A percentile compares a stretch with the other conserved stretches of the same genome.
Evolutionary conservation across 805 yeast genomes (phyloP).

Genomic region (Hanseniaspora lindneri): DNA sequence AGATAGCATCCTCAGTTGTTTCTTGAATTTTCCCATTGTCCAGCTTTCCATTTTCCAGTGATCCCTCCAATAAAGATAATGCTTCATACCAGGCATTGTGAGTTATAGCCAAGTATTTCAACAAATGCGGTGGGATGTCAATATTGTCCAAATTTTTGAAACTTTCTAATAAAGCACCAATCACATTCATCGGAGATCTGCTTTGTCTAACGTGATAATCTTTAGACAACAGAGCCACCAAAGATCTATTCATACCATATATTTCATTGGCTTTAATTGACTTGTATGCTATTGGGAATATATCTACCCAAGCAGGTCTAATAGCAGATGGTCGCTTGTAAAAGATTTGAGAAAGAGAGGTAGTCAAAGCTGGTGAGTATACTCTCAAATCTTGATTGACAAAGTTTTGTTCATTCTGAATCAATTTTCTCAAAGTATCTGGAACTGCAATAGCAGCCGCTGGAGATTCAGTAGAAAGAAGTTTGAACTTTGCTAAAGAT

Average conservation of each 20-base stretch:
- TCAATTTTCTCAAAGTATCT: slow-evolving; percentile 25
- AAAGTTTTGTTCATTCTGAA: slow-evolving; percentile 30
- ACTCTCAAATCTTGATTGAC: slow-evolving; percentile 26
- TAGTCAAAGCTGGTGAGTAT: slow-evolving; percentile 50
- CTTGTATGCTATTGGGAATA: slow-evolving; percentile 70
- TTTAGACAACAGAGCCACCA: slow-evolving; percentile 68
- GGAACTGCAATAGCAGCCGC: slow-evolving; percentile 19
- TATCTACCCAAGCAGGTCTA: slow-evolving; percentile 67
- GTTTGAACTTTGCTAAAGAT: slow-evolving; percentile 35
- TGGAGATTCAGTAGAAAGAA: slow-evolving; percentile 15
- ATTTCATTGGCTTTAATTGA: slow-evolving; percentile 69
- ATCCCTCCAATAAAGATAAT: slow-evolving; percentile 67
- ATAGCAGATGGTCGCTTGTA: slow-evolving; percentile 71
- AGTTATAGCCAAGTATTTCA: slow-evolving; percentile 75
- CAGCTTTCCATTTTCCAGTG: slow-evolving; percentile 44
- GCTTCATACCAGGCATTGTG: slow-evolving; percentile 89
- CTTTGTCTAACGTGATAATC: slow-evolving; percentile 90
- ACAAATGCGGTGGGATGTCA: slow-evolving; percentile 86
- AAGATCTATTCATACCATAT: slow-evolving; percentile 68
- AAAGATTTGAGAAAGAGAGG: slow-evolving; percentile 67
- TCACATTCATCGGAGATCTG: slow-evolving; percentile 73
- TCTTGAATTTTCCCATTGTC: slow-evolving; percentile 70
- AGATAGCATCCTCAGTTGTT: slow-evolving; percentile 77
- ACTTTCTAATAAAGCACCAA: slow-evolving; percentile 74
- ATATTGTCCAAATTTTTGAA: slow-evolving; percentile 58